phyloP scores from a whole-genome alignment of 148 eudicot genomes.

The Drosera capensis region DNA sequence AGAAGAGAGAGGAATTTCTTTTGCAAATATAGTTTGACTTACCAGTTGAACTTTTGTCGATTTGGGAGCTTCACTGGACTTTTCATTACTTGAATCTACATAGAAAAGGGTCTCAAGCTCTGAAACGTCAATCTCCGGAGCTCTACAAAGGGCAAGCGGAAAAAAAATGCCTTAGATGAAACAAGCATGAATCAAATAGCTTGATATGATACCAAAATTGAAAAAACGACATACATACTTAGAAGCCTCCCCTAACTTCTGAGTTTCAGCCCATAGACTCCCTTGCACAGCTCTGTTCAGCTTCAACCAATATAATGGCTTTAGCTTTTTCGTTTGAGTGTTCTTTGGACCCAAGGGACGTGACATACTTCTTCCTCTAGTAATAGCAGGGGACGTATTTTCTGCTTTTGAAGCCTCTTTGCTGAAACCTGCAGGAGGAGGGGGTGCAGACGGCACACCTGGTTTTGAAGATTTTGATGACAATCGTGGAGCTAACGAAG shows the following conservation, averaged over 20 bases:
- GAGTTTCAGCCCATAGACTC: constrained; percentile 89
- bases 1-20: background rate
- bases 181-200: background rate
- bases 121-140: constrained; percentile 87
- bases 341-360: constrained; percentile 27
- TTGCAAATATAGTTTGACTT: constrained; percentile 6
- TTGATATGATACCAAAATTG: background rate
- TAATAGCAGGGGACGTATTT: constrained; percentile 23
- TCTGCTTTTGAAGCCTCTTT: constrained; percentile 16
- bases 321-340: constrained; percentile 47
- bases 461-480: constrained; percentile 6
- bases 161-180: background rate
- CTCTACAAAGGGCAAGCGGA: constrained; percentile 24
- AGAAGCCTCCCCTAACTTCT: constrained; percentile 52
- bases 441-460: constrained; percentile 33
- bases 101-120: constrained; percentile 84
- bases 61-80: constrained; percentile 34
- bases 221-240: constrained; percentile 58
- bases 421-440: constrained; percentile 27
- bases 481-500: constrained; percentile 9
- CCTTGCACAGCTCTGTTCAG: constrained; percentile 83
- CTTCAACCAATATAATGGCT: constrained; percentile 93
- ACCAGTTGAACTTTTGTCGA: constrained; percentile 79
- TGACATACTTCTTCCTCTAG: constrained; percentile 29
- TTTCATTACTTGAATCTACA: constrained; percentile 39